phyloP scores from a whole-genome alignment of 2,329 filamentous ascomycete species.

The Decorospora gaudefroyi region DNA sequence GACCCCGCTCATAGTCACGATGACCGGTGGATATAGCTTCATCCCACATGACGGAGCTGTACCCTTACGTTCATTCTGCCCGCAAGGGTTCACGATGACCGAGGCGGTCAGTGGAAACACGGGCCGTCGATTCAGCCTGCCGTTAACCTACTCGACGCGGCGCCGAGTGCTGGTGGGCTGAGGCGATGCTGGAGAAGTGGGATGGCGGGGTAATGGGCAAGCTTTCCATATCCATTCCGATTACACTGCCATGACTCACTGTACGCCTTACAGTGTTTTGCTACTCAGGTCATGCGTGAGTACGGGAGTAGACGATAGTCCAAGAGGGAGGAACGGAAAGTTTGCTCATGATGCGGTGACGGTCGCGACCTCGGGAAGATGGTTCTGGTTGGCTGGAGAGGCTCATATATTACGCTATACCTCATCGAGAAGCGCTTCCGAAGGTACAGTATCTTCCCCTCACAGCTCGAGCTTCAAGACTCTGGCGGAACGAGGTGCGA shows the following conservation, averaged over 20 bases:
- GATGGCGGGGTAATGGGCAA: slow-evolving; percentile 24
- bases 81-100: slow-evolving; percentile 24
- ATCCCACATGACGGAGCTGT: slow-evolving; percentile 30
- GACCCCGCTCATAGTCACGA: slow-evolving; percentile 24
- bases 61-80: slow-evolving; percentile 39
- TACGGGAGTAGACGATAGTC: slow-evolving; percentile 18
- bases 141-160: slow-evolving; percentile 29
- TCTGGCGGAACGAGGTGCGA: slow-evolving; percentile 24
- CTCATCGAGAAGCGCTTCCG: slow-evolving; percentile 28
- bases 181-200: slow-evolving; percentile 13
- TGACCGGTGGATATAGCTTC: slow-evolving; percentile 21
- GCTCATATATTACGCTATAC: slow-evolving; percentile 17
- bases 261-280: slow-evolving; percentile 16
- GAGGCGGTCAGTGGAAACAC: slow-evolving; percentile 45
- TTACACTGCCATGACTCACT: neutral
- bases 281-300: slow-evolving; percentile 20
- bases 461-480: slow-evolving; percentile 15
- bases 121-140: slow-evolving; percentile 46
- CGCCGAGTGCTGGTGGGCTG: slow-evolving; percentile 12
- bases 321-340: slow-evolving; percentile 23
- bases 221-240: slow-evolving; percentile 2
- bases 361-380: slow-evolving; percentile 4
- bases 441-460: slow-evolving; percentile 18
- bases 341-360: slow-evolving; percentile 19
- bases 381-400: slow-evolving; percentile 4